A percentile compares a stretch with the other conserved stretches of the same genome.
Evolutionary conservation across 2,329 filamentous ascomycete genomes (phyloP).

Genomic region (Fusarium sp.): DNA sequence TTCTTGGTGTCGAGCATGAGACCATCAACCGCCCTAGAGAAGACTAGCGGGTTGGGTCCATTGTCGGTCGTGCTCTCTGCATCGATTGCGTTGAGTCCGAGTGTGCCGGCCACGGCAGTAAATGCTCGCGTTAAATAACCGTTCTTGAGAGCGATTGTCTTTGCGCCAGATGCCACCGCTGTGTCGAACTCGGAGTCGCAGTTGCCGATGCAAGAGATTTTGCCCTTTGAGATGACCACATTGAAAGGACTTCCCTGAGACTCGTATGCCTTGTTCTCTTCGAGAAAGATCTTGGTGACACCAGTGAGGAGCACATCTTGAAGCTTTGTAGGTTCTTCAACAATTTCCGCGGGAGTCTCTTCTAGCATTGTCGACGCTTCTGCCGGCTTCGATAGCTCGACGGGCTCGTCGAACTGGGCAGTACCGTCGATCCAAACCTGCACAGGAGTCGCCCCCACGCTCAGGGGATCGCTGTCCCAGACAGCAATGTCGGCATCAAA

Average conservation of each 20-base stretch:
- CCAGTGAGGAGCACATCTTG: slow-evolving; percentile 70
- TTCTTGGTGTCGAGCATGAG: slow-evolving; percentile 71
- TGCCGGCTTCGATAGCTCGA: slow-evolving; percentile 68
- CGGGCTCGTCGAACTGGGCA: slow-evolving; percentile 67
- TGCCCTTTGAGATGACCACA: slow-evolving; percentile 68
- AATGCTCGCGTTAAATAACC: slow-evolving; percentile 74
- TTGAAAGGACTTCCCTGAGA: slow-evolving; percentile 58
- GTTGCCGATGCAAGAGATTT: slow-evolving; percentile 69
- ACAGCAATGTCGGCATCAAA: slow-evolving; percentile 75
- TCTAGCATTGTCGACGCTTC: slow-evolving; percentile 58
- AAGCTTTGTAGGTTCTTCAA: slow-evolving; percentile 58
- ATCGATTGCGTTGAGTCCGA: slow-evolving; percentile 77
- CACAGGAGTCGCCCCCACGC: slow-evolving; percentile 71
- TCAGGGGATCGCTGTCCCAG: slow-evolving; percentile 75
- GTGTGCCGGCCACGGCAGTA: slow-evolving; percentile 71
- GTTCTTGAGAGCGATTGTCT: slow-evolving; percentile 66
- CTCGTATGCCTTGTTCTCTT: slow-evolving; percentile 56
- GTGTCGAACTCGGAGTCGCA: slow-evolving; percentile 64
- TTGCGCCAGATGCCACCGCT: slow-evolving; percentile 53
- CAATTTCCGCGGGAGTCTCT: slow-evolving; percentile 57
- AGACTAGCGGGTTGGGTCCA: slow-evolving; percentile 61
- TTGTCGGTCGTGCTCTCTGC: slow-evolving; percentile 70
- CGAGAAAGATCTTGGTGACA: slow-evolving; percentile 66
- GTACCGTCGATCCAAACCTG: slow-evolving; percentile 77
- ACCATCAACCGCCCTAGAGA: slow-evolving; percentile 73